Evolutionary conservation across 1,284 basidiomycete species (phyloP), one percentile per base, ranked within the genome.

Genomic region (Ganoderma sinense): DNA sequence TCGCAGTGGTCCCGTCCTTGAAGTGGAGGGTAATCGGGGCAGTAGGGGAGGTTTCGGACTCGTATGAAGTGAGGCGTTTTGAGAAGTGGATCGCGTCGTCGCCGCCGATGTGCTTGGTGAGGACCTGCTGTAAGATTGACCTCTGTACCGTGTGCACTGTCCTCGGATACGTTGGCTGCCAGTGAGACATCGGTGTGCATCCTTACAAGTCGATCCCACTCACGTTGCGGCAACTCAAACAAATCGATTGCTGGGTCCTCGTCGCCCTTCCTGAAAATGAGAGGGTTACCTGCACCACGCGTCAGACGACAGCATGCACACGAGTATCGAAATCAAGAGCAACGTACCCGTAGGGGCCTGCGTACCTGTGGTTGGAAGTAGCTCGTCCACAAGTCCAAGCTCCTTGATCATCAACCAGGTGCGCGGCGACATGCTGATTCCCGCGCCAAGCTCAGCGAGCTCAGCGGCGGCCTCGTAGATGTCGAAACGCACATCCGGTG

Each of bases 1-100:
- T 79, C 5, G 82, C 79, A 23, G 77, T 80, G 48, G 83, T 81
- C 56, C 84, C 86, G 72, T 89, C 86, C 70, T 84, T 83, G 74
- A 88, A 89, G 40, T 79, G 70, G 62, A 89, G 77, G 51, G 80
- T 80, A 66, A 87, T 81, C 36, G 67, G 62, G 2, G 31, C 67
- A 1, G 41, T 33, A 2, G 67, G 20, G 62, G 31, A 65, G 20
- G 26, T 11, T 3, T 86, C 84, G 0, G 72, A 77, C n/a, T n/a
- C n/a, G 74, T 87, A 89, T 20, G 84, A 84, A 56, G 77, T 77
- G 63, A 88, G 80, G 13, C 87, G 85, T 76, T 88, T 89, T 13
- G 80, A 82, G 75, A 84, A 86, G 65, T 84, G 80, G 10, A 83
- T 61, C 59, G 23, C 43, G n/a, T 61, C 59, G 0, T 20, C 36